Evolutionary conservation across 306 rosid species (phyloP).

Genomic region (Glycine tomentella): DNA sequence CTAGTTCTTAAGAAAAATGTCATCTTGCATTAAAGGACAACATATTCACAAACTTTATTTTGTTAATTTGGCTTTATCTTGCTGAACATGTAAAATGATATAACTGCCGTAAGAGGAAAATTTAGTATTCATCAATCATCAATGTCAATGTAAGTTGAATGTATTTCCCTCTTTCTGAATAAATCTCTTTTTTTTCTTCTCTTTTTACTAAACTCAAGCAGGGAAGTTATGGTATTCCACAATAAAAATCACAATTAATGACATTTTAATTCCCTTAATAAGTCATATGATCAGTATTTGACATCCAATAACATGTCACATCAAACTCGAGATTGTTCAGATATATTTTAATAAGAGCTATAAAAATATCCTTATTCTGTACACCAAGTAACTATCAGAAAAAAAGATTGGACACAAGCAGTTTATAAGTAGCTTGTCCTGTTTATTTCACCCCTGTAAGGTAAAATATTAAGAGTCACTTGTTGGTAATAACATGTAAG

Average conservation of each 20-base stretch:
- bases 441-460: neutral
- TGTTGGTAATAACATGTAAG: neutral
- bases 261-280: neutral
- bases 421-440: neutral
- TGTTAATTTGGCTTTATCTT: neutral
- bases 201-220: neutral
- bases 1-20: slow-evolving; percentile 18
- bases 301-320: neutral
- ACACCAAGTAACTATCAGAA: neutral
- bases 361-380: neutral
- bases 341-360: no score
- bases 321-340: no score
- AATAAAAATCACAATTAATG: neutral
- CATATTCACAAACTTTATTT: neutral
- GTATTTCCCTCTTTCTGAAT: neutral
- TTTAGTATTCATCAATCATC: neutral
- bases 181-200: neutral
- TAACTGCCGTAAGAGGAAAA: neutral
- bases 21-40: neutral
- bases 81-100: neutral
- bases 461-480: neutral
- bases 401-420: neutral
- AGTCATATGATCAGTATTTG: slow-evolving; percentile 1
- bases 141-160: slow-evolving; percentile 4
- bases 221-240: neutral